A percentile compares a stretch with the other conserved stretches of the same genome.
Evolutionary conservation across 1,284 basidiomycete genomes (phyloP).

Genomic region (Phlebopus sp.): DNA sequence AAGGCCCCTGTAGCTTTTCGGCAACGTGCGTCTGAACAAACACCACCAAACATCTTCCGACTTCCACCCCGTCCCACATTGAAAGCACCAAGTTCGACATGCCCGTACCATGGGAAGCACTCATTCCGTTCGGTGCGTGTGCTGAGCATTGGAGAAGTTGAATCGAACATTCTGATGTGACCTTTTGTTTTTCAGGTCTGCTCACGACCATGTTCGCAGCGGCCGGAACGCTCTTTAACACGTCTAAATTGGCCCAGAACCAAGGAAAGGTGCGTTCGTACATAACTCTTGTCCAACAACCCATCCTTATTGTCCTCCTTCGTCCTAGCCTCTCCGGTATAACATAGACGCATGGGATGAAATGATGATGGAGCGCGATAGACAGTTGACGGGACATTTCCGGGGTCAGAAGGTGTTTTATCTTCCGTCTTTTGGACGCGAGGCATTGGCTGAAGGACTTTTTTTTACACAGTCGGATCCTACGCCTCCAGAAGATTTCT

Average conservation of each 20-base stretch:
- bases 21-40: conserved; percentile 2
- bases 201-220: conserved; percentile 86
- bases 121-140: conserved; percentile 83
- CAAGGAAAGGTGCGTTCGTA: conserved; percentile 74
- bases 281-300: neutral
- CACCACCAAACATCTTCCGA: conserved; percentile 1
- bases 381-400: conserved; percentile 81
- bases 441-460: no score
- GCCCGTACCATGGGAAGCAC: conserved; percentile 94
- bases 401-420: conserved; percentile 77
- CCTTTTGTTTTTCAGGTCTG: conserved; percentile 53
- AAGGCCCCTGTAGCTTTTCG: no score
- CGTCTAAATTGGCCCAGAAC: conserved; percentile 77
- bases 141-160: conserved; percentile 8
- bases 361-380: conserved; percentile 93
- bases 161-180: no score
- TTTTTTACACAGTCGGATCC: conserved; percentile 59
- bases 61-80: neutral
- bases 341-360: conserved; percentile 86
- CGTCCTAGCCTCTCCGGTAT: conserved; percentile 74
- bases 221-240: conserved; percentile 81
- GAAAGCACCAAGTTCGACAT: conserved; percentile 39
- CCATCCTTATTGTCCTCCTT: conserved; percentile 1
- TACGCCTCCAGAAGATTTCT: conserved; percentile 69
- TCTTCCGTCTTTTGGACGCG: conserved; percentile 2